A percentile compares a stretch with the other conserved stretches of the same genome.
phyloP scores from a whole-genome alignment of 805 yeast species.

The Hanseniaspora clermontiae region DNA sequence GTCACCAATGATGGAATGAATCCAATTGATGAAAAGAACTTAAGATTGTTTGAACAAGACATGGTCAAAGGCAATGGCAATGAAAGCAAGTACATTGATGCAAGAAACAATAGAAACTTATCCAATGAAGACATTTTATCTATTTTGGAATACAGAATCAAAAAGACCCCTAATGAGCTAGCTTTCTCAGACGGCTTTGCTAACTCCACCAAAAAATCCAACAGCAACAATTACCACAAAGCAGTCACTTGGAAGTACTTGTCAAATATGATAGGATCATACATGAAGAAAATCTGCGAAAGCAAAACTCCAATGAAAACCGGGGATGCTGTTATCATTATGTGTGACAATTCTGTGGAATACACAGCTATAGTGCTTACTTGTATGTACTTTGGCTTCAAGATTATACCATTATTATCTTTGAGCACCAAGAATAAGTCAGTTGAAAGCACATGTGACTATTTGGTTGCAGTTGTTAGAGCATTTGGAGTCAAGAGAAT shows the following conservation, averaged over 20 bases:
- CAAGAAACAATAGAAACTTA: conserved; percentile 52
- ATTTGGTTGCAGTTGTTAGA: conserved; percentile 49
- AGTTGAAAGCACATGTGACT: conserved; percentile 59
- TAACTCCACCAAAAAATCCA: conserved; percentile 20
- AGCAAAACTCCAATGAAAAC: conserved; percentile 46
- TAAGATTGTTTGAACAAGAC: conserved; percentile 37
- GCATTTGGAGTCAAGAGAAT: conserved; percentile 62
- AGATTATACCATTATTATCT: conserved; percentile 59
- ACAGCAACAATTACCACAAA: conserved; percentile 37
- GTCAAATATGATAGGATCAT: conserved; percentile 63
- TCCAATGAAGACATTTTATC: conserved; percentile 61
- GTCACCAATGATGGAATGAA: conserved; percentile 1
- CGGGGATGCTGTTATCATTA: conserved; percentile 64
- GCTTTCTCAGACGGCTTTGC: conserved; percentile 46
- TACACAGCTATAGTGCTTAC: conserved; percentile 74
- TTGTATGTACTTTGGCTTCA: conserved; percentile 61
- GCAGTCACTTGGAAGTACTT: conserved; percentile 69
- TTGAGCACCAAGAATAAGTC: conserved; percentile 43
- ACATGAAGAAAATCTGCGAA: conserved; percentile 56
- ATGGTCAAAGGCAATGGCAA: conserved; percentile 57
- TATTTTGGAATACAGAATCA: conserved; percentile 65
- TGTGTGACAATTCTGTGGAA: conserved; percentile 82
- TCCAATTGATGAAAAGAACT: conserved; percentile 1
- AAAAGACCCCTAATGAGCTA: conserved; percentile 60
- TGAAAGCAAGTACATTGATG: conserved; percentile 64